Evolutionary conservation across 1,284 basidiomycete species (phyloP).

Genomic region (Ceratobasidium sp.): DNA sequence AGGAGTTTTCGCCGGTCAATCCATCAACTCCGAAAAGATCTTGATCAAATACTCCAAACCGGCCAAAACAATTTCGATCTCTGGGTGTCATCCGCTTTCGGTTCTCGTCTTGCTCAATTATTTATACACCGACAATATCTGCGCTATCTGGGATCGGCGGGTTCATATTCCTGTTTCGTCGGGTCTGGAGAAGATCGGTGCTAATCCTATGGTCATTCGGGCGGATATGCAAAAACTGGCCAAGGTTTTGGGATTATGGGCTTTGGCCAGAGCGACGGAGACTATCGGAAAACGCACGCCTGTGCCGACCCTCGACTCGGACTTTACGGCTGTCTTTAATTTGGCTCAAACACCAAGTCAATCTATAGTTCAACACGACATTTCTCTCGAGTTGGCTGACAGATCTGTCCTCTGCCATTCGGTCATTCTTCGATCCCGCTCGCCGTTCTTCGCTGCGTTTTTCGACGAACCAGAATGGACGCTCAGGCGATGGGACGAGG

Average conservation of each 20-base stretch:
- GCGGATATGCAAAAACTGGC: constrained; percentile 66
- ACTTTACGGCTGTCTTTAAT: constrained; percentile 52
- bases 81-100: constrained; percentile 67
- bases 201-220: constrained; percentile 63
- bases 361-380: constrained; percentile 59
- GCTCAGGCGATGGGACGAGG: constrained; percentile 60
- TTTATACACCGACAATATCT: constrained; percentile 85
- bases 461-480: constrained; percentile 89
- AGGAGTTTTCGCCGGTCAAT: constrained; percentile 53
- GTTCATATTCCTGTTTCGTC: constrained; percentile 61
- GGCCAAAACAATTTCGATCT: constrained; percentile 52
- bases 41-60: constrained; percentile 42
- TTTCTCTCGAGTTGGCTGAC: constrained; percentile 79
- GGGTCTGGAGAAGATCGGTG: constrained; percentile 53
- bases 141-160: constrained; percentile 86
- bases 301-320: constrained; percentile 46
- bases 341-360: constrained; percentile 47
- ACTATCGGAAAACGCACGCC: constrained; percentile 48
- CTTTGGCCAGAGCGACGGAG: constrained; percentile 56
- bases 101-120: constrained; percentile 84
- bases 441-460: constrained; percentile 86
- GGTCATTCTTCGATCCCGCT: constrained; percentile 78
- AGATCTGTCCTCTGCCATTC: constrained; percentile 75
- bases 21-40: constrained; percentile 49
- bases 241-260: constrained; percentile 60